Conservation (phyloP, 305 asterid species). For the Solanum aculeatissimum region DNA sequence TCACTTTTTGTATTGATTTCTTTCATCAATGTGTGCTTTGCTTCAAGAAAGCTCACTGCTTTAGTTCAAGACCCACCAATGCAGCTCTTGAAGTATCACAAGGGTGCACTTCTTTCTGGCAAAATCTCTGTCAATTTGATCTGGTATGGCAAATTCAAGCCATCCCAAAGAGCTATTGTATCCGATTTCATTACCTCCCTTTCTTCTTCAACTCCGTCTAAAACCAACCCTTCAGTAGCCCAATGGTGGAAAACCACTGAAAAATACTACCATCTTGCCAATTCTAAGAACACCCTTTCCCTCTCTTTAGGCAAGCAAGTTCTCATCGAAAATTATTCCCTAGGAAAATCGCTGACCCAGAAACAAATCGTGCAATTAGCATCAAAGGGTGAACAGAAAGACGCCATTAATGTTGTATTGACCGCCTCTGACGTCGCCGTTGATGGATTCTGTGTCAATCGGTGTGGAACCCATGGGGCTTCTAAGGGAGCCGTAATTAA, state of each 20-base stretch:
- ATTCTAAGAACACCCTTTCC: constrained; percentile 24
- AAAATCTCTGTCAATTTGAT: too few species aligned
- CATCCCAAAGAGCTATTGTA: too few species aligned
- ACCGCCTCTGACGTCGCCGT: constrained; percentile 46
- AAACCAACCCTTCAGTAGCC: constrained; percentile 34
- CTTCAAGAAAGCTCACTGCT: too few species aligned
- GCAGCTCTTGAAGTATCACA: too few species aligned
- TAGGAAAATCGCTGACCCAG: constrained; percentile 47
- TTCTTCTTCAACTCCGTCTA: constrained; percentile 14
- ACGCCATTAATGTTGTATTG: constrained; percentile 50
- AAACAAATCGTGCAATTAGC: constrained; percentile 39
- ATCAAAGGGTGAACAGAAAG: constrained; percentile 32
- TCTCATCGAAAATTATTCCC: constrained; percentile 25
- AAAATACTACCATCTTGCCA: constrained; percentile 39
- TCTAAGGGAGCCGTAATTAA: constrained; percentile 5
- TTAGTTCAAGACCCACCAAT: too few species aligned
- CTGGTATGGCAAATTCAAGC: too few species aligned
- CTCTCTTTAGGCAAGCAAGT: constrained; percentile 38
- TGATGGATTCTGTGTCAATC: constrained; percentile 44
- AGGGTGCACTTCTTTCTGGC: too few species aligned
- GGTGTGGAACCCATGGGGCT: constrained; percentile 55
- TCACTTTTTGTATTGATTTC: background rate
- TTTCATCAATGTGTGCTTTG: background rate
- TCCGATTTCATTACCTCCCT: too few species aligned
- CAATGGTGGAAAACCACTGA: constrained; percentile 52